These are phyloP conservation scores for Lentinus brumalis DNA, from an alignment of 768 basidiomycete genomes.

Conservation along the genomic window DNA sequence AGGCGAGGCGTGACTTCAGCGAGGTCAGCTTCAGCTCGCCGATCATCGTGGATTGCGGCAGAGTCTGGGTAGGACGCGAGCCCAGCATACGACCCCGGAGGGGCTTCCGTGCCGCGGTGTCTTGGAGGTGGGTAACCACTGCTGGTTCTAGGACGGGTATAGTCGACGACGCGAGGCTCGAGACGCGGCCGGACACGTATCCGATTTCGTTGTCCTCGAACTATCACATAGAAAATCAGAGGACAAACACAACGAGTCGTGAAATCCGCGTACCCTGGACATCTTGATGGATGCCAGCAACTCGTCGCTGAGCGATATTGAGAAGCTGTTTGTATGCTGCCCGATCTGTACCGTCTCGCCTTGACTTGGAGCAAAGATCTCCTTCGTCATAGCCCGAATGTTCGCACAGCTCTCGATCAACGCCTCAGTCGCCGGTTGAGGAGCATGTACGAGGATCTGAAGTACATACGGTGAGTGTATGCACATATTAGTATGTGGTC, in stretches of 20 bases:
- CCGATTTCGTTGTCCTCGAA: constrained; percentile 98
- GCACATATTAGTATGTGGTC: neutral
- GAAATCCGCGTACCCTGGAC: constrained; percentile 67
- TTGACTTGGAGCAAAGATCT: constrained; percentile 77
- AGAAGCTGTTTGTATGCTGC: constrained; percentile 93
- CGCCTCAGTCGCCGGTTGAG: constrained; percentile 61
- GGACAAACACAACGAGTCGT: neutral
- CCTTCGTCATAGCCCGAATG: constrained; percentile 88
- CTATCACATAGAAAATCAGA: constrained; percentile 39
- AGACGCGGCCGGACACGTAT: constrained; percentile 86
- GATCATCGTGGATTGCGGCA: constrained; percentile 94
- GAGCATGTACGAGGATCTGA: constrained; percentile 89
- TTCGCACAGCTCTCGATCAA: constrained; percentile 81
- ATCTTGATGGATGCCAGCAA: constrained; percentile 77
- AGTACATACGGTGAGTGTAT: constrained; percentile 2
- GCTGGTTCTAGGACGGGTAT: constrained; percentile 86
- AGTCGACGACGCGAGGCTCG: constrained; percentile 81
- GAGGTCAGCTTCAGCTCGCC: constrained; percentile 93
- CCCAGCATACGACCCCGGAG: constrained; percentile 52
- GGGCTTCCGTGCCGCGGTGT: constrained; percentile 16
- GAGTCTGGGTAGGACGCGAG: constrained; percentile 60
- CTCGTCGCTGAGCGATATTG: constrained; percentile 90
- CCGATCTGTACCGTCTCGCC: constrained; percentile 90
- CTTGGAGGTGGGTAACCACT: constrained; percentile 24
- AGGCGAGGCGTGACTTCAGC: constrained; percentile 77